Conservation (phyloP, 345 rosid genomes). For the Arabis hirsuta region DNA sequence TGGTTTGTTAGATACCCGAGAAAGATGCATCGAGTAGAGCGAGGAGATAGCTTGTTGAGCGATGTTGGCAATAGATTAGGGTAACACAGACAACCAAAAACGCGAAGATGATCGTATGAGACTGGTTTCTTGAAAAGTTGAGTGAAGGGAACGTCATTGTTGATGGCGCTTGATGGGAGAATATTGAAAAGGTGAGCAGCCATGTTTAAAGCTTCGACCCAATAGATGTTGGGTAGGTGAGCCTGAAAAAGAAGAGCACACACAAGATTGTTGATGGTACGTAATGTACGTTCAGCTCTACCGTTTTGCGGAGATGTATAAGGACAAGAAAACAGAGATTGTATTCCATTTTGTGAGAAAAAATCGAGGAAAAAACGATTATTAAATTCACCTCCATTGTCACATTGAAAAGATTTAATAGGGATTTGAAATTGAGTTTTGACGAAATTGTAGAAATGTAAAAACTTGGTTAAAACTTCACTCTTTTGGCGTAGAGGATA, state of each 20-base stretch:
- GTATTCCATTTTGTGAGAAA: background rate
- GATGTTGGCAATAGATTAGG: background rate
- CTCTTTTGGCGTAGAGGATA: background rate
- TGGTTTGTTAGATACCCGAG: background rate
- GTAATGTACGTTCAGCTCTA: rapidly evolving
- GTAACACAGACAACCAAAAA: background rate
- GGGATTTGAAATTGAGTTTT: background rate
- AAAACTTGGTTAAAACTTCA: background rate
- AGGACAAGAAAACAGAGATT: background rate
- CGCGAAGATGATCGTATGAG: background rate
- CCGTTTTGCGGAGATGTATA: background rate
- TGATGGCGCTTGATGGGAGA: background rate
- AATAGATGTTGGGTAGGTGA: rapidly evolving
- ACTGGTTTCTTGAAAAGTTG: rapidly evolving
- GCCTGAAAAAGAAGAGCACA: background rate
- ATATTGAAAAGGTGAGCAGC: background rate
- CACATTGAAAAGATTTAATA: background rate
- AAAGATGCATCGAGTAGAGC: background rate
- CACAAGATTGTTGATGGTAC: background rate
- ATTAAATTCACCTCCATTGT: background rate
- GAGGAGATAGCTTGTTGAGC: background rate
- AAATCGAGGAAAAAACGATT: background rate
- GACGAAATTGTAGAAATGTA: background rate
- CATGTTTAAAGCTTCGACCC: background rate
- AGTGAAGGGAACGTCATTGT: background rate